phyloP scores from a whole-genome alignment of 306 rosid species.

The Urtica urens region DNA sequence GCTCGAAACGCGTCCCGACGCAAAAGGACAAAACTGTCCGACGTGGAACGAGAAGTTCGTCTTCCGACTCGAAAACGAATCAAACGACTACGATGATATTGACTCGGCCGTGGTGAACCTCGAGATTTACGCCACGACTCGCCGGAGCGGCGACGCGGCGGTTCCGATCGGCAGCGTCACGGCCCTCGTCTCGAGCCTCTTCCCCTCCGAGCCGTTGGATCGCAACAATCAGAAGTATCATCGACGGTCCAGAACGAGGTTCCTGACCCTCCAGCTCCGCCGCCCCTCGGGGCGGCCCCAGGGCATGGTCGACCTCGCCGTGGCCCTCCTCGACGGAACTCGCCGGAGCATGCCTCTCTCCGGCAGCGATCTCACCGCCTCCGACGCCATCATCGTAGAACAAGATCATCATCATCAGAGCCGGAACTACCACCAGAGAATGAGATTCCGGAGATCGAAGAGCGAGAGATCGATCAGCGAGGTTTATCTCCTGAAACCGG shows the following conservation, averaged over 20 bases:
- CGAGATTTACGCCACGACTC: conserved; percentile 40
- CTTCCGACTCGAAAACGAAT: conserved; percentile 41
- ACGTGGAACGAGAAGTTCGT: conserved; percentile 79
- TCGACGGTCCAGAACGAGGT: conserved; percentile 23
- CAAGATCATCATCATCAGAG: too few relatives aligned
- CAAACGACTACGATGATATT: conserved; percentile 26
- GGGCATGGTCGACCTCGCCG: conserved; percentile 59
- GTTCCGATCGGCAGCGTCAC: conserved; percentile 43
- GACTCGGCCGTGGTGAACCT: conserved; percentile 34
- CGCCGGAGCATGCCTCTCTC: conserved; percentile 57
- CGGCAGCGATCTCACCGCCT: conserved; percentile 41
- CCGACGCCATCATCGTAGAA: not conserved
- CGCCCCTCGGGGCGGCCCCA: conserved; percentile 65
- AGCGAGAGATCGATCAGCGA: conserved; percentile 18
- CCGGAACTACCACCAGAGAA: not conserved
- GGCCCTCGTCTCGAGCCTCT: conserved; percentile 30
- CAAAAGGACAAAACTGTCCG: conserved; percentile 42
- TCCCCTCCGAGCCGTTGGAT: conserved; percentile 30
- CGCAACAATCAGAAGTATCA: not conserved
- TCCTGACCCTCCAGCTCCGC: conserved; percentile 50
- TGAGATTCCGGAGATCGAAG: conserved; percentile 16
- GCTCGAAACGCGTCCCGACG: conserved; percentile 37
- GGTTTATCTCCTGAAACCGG: not conserved
- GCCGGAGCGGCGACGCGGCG: conserved; percentile 57
- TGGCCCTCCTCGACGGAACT: conserved; percentile 37